These are phyloP conservation scores for Chalciporus piperatoides DNA, from an alignment of 1,284 basidiomycete genomes.

Conservation along the genomic window DNA sequence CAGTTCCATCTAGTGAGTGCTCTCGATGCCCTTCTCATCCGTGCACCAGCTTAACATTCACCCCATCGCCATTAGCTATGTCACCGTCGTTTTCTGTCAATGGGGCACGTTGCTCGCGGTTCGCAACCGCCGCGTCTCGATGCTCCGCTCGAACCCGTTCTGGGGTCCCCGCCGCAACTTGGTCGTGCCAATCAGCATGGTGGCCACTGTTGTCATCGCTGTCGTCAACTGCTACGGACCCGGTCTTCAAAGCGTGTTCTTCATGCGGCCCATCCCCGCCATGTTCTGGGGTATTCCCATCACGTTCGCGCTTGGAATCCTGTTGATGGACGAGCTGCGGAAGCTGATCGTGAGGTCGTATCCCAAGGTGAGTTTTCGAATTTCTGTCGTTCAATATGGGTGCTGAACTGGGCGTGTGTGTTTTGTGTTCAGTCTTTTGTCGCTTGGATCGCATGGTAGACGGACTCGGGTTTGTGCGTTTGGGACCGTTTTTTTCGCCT, in stretches of 20 bases:
- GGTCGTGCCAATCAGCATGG: slow-evolving; percentile 36
- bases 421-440: slow-evolving; percentile 22
- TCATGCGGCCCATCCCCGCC: slow-evolving; percentile 38
- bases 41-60: slow-evolving; percentile 1
- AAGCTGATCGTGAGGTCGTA: slow-evolving; percentile 41
- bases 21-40: slow-evolving; percentile 28
- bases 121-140: slow-evolving; percentile 35
- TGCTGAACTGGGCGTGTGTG: not conserved
- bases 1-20: slow-evolving; percentile 44
- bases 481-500: too few species aligned
- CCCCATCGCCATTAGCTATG: slow-evolving; percentile 33
- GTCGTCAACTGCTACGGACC: slow-evolving; percentile 40
- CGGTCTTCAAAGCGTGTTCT: slow-evolving; percentile 39
- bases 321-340: slow-evolving; percentile 38
- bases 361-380: slow-evolving; percentile 32
- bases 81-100: slow-evolving; percentile 39
- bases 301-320: slow-evolving; percentile 36
- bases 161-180: slow-evolving; percentile 40
- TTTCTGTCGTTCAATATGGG: not conserved
- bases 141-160: slow-evolving; percentile 38
- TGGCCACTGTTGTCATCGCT: slow-evolving; percentile 38
- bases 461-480: not conserved
- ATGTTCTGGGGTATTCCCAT: slow-evolving; percentile 46
- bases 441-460: slow-evolving; percentile 33
- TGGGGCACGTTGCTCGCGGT: slow-evolving; percentile 36